phyloP scores from a whole-genome alignment of 306 rosid species.

The apple (Malus domestica) region DNA sequence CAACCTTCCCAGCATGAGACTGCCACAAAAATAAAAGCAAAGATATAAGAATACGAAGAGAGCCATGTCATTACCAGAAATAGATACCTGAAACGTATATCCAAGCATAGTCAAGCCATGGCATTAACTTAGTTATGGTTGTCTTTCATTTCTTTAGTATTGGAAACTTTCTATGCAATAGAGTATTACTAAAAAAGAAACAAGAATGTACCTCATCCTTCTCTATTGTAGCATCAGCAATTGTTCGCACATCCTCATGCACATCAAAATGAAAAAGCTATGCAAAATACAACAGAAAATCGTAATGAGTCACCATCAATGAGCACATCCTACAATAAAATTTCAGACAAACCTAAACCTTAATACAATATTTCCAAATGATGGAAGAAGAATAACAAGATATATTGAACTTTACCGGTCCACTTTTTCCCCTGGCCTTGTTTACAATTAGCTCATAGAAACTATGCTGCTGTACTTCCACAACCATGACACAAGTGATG shows the following conservation, averaged over 20 bases:
- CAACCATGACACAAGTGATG: conserved; percentile 10
- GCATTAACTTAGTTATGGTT: not conserved
- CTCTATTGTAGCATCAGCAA: conserved; percentile 93
- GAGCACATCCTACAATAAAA: conserved; percentile 5
- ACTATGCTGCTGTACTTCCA: conserved; percentile 78
- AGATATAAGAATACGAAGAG: not conserved
- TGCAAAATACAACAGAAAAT: not conserved
- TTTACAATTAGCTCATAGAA: conserved; percentile 85
- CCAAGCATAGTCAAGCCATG: not conserved
- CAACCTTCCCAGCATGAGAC: conserved; percentile 99
- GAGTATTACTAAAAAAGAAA: not conserved
- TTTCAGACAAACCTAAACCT: not conserved
- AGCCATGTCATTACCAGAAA: not conserved
- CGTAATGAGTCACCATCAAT: conserved; percentile 4
- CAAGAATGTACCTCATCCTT: conserved; percentile 72
- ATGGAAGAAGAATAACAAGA: not conserved
- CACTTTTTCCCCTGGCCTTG: conserved; percentile 97
- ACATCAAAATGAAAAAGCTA: conserved; percentile 98
- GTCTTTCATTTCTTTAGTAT: not conserved
- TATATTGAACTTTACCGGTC: conserved; percentile 48
- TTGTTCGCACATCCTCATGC: conserved; percentile 90
- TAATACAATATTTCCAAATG: not conserved
- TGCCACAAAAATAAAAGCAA: conserved; percentile 21
- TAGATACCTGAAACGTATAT: not conserved
- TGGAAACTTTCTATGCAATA: not conserved